Percentiles rank a stretch among this genome's conserved stretches.
Evolutionary conservation across 2,329 filamentous ascomycete genomes (phyloP).

Genomic region (Parafenestella ontariensis): DNA sequence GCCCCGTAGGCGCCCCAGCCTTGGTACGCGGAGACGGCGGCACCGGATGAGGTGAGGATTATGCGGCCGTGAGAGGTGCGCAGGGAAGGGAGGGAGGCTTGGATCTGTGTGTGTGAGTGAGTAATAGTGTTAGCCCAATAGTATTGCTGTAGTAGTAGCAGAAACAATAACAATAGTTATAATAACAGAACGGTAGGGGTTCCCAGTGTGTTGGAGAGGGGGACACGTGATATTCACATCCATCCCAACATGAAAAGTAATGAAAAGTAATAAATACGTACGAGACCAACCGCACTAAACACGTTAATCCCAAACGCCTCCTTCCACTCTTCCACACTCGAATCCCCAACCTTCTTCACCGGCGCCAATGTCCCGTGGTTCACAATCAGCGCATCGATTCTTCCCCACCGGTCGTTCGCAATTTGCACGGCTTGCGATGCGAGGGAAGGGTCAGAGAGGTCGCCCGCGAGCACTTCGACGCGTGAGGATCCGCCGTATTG

Average conservation of each 20-base stretch:
- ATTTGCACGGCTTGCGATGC: constrained; percentile 68
- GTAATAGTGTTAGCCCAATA: too few species aligned
- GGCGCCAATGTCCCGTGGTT: constrained; percentile 88
- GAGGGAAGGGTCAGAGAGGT: constrained; percentile 61
- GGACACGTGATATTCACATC: too few species aligned
- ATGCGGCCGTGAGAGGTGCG: constrained; percentile 73
- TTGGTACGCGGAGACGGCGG: constrained; percentile 69
- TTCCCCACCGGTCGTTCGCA: constrained; percentile 72
- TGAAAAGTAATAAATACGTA: constrained; percentile 51
- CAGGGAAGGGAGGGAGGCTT: constrained; percentile 73
- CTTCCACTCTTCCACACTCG: constrained; percentile 76
- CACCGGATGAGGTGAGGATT: constrained; percentile 81
- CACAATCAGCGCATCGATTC: constrained; percentile 80
- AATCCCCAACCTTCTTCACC: constrained; percentile 72
- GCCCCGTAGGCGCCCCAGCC: constrained; percentile 84
- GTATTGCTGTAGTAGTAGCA: too few species aligned
- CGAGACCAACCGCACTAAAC: constrained; percentile 80
- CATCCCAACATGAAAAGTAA: not conserved
- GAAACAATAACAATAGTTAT: too few species aligned
- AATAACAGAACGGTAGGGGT: too few species aligned
- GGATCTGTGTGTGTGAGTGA: constrained; percentile 59
- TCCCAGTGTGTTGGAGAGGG: not conserved
- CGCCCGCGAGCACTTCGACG: constrained; percentile 65
- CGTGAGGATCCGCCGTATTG: constrained; percentile 59
- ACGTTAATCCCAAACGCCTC: constrained; percentile 82